Evolutionary conservation across 768 basidiomycete genomes (phyloP), one percentile per base, ranked within the genome.

Genomic region (Hericium coralloides): DNA sequence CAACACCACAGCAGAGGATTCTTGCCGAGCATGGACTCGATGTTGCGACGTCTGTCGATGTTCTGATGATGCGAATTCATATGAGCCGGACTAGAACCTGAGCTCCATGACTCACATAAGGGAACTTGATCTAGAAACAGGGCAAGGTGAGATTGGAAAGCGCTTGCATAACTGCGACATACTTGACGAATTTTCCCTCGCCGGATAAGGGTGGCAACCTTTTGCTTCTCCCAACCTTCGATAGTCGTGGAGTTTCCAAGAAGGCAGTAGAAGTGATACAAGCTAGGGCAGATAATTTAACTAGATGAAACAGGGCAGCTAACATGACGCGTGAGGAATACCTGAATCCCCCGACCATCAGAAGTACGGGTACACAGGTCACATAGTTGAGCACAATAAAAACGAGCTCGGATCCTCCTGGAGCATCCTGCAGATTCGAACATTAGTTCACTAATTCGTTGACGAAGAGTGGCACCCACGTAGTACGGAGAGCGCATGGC

Each of bases 211-310:
- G 83, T 88, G 4, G 93, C 87, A 1, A 84, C 92, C 70, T 89
- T 95, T 66, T 98, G 94, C 72, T 98, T 98, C 70, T 99, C 97
- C 91, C 92, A 95, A 0, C 89, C 84, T 72, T 99, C 97, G 52
- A 99, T 98, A 0, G 97, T 98, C 0, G 95, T 99, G 2, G 86
- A 83, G 69, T 99, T 99, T 10, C 78, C 79, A 6, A 79, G 63
- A 25, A 98, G 69, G 52, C 80, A 77, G 65, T 85, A 88, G 60
- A 95, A 82, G 62, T 98, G 97, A 66, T 94, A 98, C 20, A 98
- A 56, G 54, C 92, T 93, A 63, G 8, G 4, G 14, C 15, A 49
- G 41, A 53, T 14, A n/a, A 36, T 37, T 70, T 37, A 71, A 56
- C 17, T 55, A 52, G 54, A 47, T 43, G 26, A 12, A 36, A 17